Evolutionary conservation across 164 flowering plant genomes (phyloP), one percentile per base, ranked within the genome.

Genomic region (Akebia trifoliata): DNA sequence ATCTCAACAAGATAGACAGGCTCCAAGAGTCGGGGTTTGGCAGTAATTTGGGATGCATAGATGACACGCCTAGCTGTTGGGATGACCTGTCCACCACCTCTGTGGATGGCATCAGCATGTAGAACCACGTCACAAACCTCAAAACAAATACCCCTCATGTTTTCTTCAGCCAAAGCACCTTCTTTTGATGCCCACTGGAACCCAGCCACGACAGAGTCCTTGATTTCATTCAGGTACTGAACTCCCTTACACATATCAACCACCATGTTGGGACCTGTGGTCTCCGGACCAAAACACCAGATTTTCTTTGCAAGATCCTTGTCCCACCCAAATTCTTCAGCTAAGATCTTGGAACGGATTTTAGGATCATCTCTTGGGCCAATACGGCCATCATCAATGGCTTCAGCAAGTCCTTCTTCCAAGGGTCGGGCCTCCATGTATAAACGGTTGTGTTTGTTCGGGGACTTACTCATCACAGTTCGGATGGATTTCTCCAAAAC

Each of bases 221-320:
- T 72, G 63, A 72, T 72, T 66, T 71, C 71, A 40, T 66, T 71
- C 22, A 66, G 68, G 38, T 66, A 71, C 44, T 71, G 74, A 29
- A 72, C 75, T 50, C 75, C 75, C 60, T 71, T 71, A 40, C 69
- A 71, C 66, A 70, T 61, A 45, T 70, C 73, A 5, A 70, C 73
- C 4, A 70, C 73, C 73, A 70, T 70, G 56, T 71, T 71, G 0
- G 74, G 74, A 0, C 74, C 74, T 17, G 68, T 71, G 18, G 70
- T 71, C 45, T 71, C 74, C 8, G 74, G 74, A 1, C 74, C 74
- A 54, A 71, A 71, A 50, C 71, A 66, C 74, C 74, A 70, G 47
- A 70, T 70, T 56, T 70, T 70, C 69, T 57, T 70, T 2, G 74
- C 70, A 37, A 70, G 69, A 40, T 71, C 74, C 58, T 66, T 66